Base-by-base conservation (phyloP, 2,329 filamentous ascomycete genomes). In the Aspergillus felis region DNA sequence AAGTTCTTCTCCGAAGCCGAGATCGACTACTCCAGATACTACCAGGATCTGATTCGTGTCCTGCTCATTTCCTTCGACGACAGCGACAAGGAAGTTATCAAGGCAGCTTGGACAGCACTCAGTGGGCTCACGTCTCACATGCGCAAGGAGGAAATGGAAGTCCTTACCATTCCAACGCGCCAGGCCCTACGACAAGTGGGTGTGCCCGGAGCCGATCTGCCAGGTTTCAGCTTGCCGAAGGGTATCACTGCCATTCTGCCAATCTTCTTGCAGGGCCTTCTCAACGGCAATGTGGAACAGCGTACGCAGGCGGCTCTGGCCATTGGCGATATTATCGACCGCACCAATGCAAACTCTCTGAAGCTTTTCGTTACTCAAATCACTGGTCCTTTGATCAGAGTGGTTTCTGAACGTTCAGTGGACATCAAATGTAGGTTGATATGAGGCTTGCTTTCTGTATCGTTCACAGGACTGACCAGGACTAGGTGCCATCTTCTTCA, bases 301-400 rank as follows among this genome's bases (percentile, higher is more conserved):
- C 85, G 92, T 72, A 94, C 91, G 27, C 90, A 95, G 72, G 87
- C 94, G 57, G 94, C 95, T 49, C 82, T 97, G 61, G 94, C 91
- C 56, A 95, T 99, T 65, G 96, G 92, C 2, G 95, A 99, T 71
- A 90, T 99, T 64, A 89, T 97, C 63, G 94, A 97, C 77, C 87
- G 94, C 57, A 95, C 94, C 27, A 93, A 88, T 73, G 86, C 91
- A 64, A 88, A 92, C 58, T 87, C 92, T 22, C 81, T 99, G 61
- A 95, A 94, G 76, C 91, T 92, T 7, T 97, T 95, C 68, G 94
- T 99, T 59, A 97, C 93, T 29, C 92, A 97, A 70, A 97, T 99
- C 66, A 97, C 95, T 4, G 94, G 94, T 71, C 94, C 95, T 24
- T 84, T 99, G 54, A 99, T 99, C 74, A 90, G 94, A 83, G 93